phyloP scores from a whole-genome alignment of 2,329 filamentous ascomycete species.

The Sphaerostilbella broomeana region DNA sequence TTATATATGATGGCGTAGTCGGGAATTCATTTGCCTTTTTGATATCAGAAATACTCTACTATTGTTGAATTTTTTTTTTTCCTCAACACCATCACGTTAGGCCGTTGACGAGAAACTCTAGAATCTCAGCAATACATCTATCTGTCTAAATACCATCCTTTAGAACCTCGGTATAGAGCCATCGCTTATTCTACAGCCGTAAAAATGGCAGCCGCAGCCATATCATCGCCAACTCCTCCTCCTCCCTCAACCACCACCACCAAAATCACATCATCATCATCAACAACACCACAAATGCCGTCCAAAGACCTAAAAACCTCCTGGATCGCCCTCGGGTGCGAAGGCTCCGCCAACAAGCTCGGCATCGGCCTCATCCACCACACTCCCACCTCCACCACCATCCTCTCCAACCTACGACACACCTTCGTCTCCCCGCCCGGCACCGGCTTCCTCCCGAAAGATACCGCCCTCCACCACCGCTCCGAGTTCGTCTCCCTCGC shows the following conservation, averaged over 20 bases:
- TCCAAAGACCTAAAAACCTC: slow-evolving; percentile 14
- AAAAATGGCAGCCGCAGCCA: slow-evolving; percentile 6
- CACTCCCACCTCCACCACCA: slow-evolving; percentile 47
- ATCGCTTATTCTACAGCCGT: too few relatives aligned
- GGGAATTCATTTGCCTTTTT: too few relatives aligned
- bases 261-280: neutral
- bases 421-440: slow-evolving; percentile 90
- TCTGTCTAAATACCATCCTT: too few relatives aligned
- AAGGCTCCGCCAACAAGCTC: slow-evolving; percentile 97
- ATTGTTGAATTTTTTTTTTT: too few relatives aligned
- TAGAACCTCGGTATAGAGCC: too few relatives aligned
- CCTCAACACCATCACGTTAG: too few relatives aligned
- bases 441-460: slow-evolving; percentile 91
- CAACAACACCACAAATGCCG: neutral
- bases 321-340: slow-evolving; percentile 55
- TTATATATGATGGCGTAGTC: too few relatives aligned
- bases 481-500: slow-evolving; percentile 77
- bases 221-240: neutral
- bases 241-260: neutral
- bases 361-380: slow-evolving; percentile 90
- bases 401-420: slow-evolving; percentile 91
- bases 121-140: too few relatives aligned
- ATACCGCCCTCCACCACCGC: slow-evolving; percentile 90
- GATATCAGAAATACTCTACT: too few relatives aligned
- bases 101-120: too few relatives aligned